Base-by-base conservation (phyloP, 371 early-diverging fungal genomes). In the Entomophthora muscae region DNA sequence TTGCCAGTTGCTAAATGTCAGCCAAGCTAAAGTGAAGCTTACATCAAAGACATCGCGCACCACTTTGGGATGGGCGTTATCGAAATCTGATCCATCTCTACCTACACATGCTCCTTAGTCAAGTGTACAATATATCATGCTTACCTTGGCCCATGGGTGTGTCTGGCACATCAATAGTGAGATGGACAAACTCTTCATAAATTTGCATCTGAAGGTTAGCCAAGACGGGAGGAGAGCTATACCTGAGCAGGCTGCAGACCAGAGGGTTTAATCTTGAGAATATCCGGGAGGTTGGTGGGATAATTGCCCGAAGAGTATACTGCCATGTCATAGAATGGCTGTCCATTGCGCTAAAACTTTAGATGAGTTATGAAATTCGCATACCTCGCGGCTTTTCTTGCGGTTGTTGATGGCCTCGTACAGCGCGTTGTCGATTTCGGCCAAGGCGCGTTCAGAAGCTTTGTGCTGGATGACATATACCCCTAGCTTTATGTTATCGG, bases 391-490 rank as follows among this genome's bases (percentile, higher is more conserved):
- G 68, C 89, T 89, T 66, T 89, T 90, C 69, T 86, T 80, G 52
- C 98, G 81, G 32, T 72, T 79, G 10, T 77, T 56, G 64, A 80
- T 91, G 10, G 88, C 78, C 13, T 77, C 69, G 23, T 74, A 72
- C 56, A 98, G 77, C 10, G 75, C 69, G 56, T 89, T 85, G 67
- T 94, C 93, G 33, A 98, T 87, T 64, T 93, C 89, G 21, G 83
- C 74, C 2, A 86, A 75, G 0, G 92, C 90, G 67, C 91, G 92
- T 66, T 94, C 93, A 67, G 89, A 87, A 0, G 96, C 92, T 21
- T 90, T 87, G 68, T 90, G 86, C 71, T 96, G 95, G 66, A 95
- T 88, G 5, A 92, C 80, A 0, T 89, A 83, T 67, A 91, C 91
- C 1, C 87, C 93, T 23, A 95, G 74, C 31, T 95, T 95, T 64